Conservation (phyloP, 179 eudicot genomes). For the Nepenthes alata region DNA sequence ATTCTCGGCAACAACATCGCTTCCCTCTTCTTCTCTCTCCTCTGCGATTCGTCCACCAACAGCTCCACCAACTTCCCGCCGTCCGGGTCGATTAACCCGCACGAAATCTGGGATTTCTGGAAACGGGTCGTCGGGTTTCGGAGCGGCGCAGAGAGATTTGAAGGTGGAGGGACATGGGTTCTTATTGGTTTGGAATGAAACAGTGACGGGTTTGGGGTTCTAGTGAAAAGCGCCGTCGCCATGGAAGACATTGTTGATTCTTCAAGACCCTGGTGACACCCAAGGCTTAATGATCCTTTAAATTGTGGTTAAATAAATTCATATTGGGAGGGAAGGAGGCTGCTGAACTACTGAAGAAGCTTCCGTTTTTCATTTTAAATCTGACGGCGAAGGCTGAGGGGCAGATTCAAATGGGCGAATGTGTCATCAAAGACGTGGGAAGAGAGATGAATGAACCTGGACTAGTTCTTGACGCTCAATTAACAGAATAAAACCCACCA, state of each 20-base stretch:
- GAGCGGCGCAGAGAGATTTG: conserved; percentile 9
- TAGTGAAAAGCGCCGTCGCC: conserved; percentile 40
- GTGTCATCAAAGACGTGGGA: no score
- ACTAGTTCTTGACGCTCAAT: no score
- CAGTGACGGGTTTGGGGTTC: conserved; percentile 20
- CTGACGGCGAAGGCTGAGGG: no score
- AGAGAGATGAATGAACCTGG: no score
- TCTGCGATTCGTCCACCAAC: conserved; percentile 25
- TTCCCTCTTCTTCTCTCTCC: conserved; percentile 21
- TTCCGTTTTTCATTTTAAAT: no score
- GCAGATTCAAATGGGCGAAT: no score
- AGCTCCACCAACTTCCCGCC: conserved; percentile 70
- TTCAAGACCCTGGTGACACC: conserved; percentile 4
- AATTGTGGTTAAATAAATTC: no score
- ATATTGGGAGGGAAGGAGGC: no score
- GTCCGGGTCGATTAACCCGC: conserved; percentile 64
- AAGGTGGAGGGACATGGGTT: conserved; percentile 12
- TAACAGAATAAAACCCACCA: no score
- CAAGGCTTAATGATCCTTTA: no score
- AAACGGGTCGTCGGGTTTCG: conserved; percentile 2
- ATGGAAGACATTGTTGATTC: conserved; percentile 39
- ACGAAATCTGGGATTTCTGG: conserved; percentile 12
- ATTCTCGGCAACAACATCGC: conserved; percentile 33
- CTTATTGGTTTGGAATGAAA: conserved; percentile 12
- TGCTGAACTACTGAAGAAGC: no score